A percentile compares a stretch with the other conserved stretches of the same genome.
These are phyloP conservation scores for Pyrenopolyporus hunteri DNA, from an alignment of 495 filamentous ascomycete species.

Conservation along the genomic window DNA sequence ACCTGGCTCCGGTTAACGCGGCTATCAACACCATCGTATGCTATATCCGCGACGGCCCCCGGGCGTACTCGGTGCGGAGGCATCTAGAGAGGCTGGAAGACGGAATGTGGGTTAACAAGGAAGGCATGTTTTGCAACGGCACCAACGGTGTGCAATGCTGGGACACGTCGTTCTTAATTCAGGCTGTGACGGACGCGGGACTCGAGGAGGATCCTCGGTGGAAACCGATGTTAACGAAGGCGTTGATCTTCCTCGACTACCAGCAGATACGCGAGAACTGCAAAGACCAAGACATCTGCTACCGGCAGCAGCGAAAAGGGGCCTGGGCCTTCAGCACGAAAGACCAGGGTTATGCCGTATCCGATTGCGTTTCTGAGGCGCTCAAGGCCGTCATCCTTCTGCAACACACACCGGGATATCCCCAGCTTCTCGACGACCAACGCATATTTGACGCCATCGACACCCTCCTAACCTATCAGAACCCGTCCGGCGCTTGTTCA, in stretches of 20 bases:
- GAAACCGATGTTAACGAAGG: constrained; percentile 81
- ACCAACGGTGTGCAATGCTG: constrained; percentile 97
- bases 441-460: constrained; percentile 87
- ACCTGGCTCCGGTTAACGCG: constrained; percentile 86
- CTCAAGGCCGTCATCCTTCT: constrained; percentile 86
- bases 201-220: constrained; percentile 78
- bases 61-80: constrained; percentile 72
- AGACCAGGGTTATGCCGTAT: constrained; percentile 92
- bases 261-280: constrained; percentile 92
- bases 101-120: constrained; percentile 88
- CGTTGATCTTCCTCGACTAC: constrained; percentile 83
- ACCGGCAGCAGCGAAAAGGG: constrained; percentile 90
- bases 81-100: constrained; percentile 84
- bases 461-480: constrained; percentile 91
- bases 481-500: constrained; percentile 83
- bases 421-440: constrained; percentile 71
- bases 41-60: constrained; percentile 82
- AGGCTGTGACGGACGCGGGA: constrained; percentile 77
- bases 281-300: constrained; percentile 76
- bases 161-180: constrained; percentile 91
- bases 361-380: constrained; percentile 90
- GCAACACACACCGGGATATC: constrained; percentile 79
- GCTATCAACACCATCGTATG: constrained; percentile 86
- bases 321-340: constrained; percentile 95
- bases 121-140: constrained; percentile 93